Evolutionary conservation across 2,329 filamentous ascomycete genomes (phyloP).

Genomic region (Stagonosporopsis chrysanthemi): DNA sequence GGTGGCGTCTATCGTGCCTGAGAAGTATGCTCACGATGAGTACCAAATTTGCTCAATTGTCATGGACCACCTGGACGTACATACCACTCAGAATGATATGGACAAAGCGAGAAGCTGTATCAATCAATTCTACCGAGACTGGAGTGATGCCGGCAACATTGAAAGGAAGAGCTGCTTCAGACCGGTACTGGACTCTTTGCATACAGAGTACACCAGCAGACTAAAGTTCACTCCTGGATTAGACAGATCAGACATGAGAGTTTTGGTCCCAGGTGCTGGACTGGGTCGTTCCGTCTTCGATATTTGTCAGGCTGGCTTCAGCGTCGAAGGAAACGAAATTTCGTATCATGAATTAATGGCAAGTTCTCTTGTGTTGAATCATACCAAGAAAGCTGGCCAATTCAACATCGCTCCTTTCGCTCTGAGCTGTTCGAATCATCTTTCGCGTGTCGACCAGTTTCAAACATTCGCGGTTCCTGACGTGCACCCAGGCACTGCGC

Average conservation of each 20-base stretch:
- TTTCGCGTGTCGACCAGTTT: constrained; percentile 76
- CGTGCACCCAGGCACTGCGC: constrained; percentile 57
- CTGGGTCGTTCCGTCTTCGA: constrained; percentile 91
- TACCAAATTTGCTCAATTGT: constrained; percentile 52
- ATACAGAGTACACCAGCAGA: constrained; percentile 52
- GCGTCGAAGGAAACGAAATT: constrained; percentile 88
- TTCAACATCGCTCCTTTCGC: constrained; percentile 87
- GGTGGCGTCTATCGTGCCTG: constrained; percentile 42
- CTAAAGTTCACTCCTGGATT: constrained; percentile 21
- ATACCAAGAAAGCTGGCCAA: constrained; percentile 64
- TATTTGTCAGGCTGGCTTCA: constrained; percentile 74
- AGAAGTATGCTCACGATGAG: constrained; percentile 39
- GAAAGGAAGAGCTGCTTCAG: constrained; percentile 82
- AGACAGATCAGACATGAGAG: constrained; percentile 58
- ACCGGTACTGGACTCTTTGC: constrained; percentile 73
- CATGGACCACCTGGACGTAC: constrained; percentile 71
- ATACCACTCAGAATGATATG: constrained; percentile 76
- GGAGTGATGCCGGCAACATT: constrained; percentile 76
- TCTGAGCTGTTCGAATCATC: constrained; percentile 86
- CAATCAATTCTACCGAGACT: constrained; percentile 93
- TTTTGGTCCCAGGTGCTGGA: constrained; percentile 90
- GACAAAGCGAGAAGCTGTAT: constrained; percentile 94
- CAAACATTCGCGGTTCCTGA: constrained; percentile 79
- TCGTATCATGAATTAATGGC: constrained; percentile 96
- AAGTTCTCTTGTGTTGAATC: constrained; percentile 77